Conservation (phyloP, 2,329 filamentous ascomycete species). For the Colletotrichum agaves region DNA sequence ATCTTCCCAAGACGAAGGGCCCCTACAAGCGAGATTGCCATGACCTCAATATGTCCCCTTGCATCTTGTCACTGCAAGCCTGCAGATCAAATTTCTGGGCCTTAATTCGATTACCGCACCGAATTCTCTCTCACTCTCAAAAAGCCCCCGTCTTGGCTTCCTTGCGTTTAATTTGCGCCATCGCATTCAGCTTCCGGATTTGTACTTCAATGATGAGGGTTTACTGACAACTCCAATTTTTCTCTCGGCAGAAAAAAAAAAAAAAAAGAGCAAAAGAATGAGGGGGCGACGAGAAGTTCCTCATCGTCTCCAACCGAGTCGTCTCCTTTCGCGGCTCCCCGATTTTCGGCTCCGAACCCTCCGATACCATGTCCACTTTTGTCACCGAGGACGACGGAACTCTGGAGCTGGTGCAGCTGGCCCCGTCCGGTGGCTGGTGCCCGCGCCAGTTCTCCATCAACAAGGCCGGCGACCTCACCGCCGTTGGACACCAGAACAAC, state of each 20-base stretch:
- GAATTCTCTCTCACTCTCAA: neutral
- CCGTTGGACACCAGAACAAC: conserved; percentile 38
- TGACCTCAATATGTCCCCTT: conserved; percentile 19
- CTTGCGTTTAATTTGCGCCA: neutral
- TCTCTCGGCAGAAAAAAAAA: neutral
- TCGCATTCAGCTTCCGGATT: conserved; percentile 16
- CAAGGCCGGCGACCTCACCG: conserved; percentile 35
- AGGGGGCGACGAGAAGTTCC: conserved; percentile 32
- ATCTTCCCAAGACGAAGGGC: conserved; percentile 35
- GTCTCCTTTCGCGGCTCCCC: conserved; percentile 37
- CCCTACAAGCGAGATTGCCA: conserved; percentile 39
- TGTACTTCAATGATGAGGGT: neutral
- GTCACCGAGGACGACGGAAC: conserved; percentile 38
- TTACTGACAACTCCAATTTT: neutral
- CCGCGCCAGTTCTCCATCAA: conserved; percentile 38
- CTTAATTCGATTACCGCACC: conserved; percentile 7
- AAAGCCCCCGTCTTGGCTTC: neutral
- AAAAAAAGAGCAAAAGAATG: no score
- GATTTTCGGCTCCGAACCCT: conserved; percentile 36
- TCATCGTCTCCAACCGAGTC: conserved; percentile 37
- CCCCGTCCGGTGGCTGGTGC: conserved; percentile 36
- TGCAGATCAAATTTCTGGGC: conserved; percentile 19
- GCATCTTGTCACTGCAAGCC: neutral
- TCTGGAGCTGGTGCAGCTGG: conserved; percentile 36
- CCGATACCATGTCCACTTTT: conserved; percentile 37